phyloP scores from a whole-genome alignment of 192 early-diverging fungal species.

The Backusella mclennaniae region DNA sequence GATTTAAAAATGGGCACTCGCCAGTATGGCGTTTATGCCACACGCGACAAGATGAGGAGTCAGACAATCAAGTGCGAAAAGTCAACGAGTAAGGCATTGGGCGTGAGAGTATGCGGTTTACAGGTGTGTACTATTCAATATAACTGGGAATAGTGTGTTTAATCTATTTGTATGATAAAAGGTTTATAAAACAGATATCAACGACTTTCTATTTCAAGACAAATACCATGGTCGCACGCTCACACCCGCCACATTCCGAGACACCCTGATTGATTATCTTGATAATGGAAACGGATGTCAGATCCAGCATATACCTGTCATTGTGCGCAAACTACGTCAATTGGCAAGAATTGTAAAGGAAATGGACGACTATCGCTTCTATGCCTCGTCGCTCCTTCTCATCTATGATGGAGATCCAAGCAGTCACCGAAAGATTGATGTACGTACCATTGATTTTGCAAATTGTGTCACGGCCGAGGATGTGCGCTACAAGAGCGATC shows the following conservation, averaged over 20 bases:
- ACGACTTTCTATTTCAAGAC: conserved; percentile 82
- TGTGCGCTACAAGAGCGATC: conserved; percentile 7
- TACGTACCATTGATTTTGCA: conserved; percentile 97
- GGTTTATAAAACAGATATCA: conserved; percentile 24
- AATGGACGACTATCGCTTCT: conserved; percentile 89
- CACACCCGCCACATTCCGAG: conserved; percentile 75
- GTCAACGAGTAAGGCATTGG: conserved; percentile 89
- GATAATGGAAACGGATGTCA: conserved; percentile 83
- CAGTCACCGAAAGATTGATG: conserved; percentile 56
- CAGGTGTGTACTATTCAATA: conserved; percentile 56
- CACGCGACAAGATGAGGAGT: conserved; percentile 76
- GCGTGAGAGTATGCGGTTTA: conserved; percentile 97
- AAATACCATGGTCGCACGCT: conserved; percentile 96
- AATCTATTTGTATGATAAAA: neutral
- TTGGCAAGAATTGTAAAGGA: conserved; percentile 75
- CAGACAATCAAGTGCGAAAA: conserved; percentile 92
- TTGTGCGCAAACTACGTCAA: conserved; percentile 74
- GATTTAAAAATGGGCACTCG: conserved; percentile 99
- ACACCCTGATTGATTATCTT: conserved; percentile 78
- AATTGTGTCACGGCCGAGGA: conserved; percentile 72
- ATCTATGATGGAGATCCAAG: conserved; percentile 84
- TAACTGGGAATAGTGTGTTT: neutral
- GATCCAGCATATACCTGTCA: conserved; percentile 77
- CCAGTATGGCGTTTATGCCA: conserved; percentile 92
- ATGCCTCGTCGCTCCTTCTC: conserved; percentile 84